Conservation (phyloP, 495 filamentous ascomycete species). For the Penicillium coffeae region DNA sequence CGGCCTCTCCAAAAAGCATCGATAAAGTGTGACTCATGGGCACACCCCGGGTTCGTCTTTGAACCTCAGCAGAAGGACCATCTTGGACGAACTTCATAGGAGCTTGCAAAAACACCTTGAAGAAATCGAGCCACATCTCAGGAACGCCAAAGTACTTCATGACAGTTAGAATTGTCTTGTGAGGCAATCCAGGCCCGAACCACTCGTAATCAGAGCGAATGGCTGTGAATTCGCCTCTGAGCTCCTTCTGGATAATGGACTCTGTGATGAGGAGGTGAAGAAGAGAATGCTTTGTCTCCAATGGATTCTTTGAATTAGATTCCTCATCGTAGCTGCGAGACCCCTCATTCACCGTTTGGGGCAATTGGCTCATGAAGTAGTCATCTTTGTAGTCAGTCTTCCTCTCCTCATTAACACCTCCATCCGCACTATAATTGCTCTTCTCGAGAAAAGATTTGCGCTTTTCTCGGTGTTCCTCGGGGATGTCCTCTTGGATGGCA, state of each 20-base stretch:
- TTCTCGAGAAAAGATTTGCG: conserved; percentile 47
- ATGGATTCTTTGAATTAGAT: conserved; percentile 32
- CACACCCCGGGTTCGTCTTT: conserved; percentile 51
- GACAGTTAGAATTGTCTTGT: conserved; percentile 53
- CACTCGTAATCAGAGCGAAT: conserved; percentile 60
- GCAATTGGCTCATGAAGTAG: conserved; percentile 56
- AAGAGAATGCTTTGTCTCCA: conserved; percentile 57
- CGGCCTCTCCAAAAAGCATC: conserved; percentile 54
- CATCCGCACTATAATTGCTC: background rate
- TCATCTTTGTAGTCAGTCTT: conserved; percentile 34
- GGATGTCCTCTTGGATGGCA: conserved; percentile 30
- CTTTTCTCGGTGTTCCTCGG: conserved; percentile 40
- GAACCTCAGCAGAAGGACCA: conserved; percentile 34
- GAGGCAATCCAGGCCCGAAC: conserved; percentile 59
- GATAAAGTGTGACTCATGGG: conserved; percentile 59
- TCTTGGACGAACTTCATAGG: conserved; percentile 59
- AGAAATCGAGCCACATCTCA: conserved; percentile 57
- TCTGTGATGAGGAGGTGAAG: conserved; percentile 61
- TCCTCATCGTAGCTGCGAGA: conserved; percentile 32
- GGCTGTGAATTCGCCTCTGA: conserved; percentile 56
- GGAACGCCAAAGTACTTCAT: conserved; percentile 59
- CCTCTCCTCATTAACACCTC: conserved; percentile 34
- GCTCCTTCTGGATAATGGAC: conserved; percentile 53
- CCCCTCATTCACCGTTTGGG: conserved; percentile 20
- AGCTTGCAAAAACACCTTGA: conserved; percentile 55